Evolutionary conservation across 768 basidiomycete species (phyloP).

Genomic region (Lactifluus hygrophoroides): DNA sequence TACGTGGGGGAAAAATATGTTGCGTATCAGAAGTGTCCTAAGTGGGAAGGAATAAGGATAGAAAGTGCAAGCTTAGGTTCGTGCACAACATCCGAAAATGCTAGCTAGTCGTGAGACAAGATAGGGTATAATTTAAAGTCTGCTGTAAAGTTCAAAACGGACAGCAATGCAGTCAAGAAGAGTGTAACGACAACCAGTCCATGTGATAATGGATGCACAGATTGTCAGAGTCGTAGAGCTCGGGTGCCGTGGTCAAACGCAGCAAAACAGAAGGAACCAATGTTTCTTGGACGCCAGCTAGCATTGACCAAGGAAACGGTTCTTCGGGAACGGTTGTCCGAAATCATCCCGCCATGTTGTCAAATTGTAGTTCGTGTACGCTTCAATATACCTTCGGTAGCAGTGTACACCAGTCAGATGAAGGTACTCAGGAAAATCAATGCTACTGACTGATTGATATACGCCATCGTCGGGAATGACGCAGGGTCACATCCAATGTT

Average conservation of each 20-base stretch:
- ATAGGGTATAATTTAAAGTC: constrained; percentile 9
- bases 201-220: not conserved
- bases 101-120: not conserved
- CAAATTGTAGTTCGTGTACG: constrained; percentile 60
- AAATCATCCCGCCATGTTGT: constrained; percentile 42
- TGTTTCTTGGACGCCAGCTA: constrained; percentile 18
- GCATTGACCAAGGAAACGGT: constrained; percentile 37
- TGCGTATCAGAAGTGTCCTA: not conserved
- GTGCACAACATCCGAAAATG: constrained; percentile 1
- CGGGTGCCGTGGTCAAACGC: not conserved
- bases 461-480: constrained; percentile 63
- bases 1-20: not conserved
- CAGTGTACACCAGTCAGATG: not conserved
- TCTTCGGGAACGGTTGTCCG: constrained; percentile 42
- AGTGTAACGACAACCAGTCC: not conserved
- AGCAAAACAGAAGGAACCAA: not conserved
- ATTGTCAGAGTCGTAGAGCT: not conserved
- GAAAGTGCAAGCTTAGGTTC: not conserved
- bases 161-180: not conserved
- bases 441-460: constrained; percentile 57
- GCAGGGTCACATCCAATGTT: constrained; percentile 64
- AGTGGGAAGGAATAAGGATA: constrained; percentile 8
- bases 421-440: not conserved
- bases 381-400: constrained; percentile 44
- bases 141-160: not conserved